A percentile compares a stretch with the other conserved stretches of the same genome.
phyloP scores from a whole-genome alignment of 2,329 filamentous ascomycete genomes.

The Aspergillus brunneoviolaceus region DNA sequence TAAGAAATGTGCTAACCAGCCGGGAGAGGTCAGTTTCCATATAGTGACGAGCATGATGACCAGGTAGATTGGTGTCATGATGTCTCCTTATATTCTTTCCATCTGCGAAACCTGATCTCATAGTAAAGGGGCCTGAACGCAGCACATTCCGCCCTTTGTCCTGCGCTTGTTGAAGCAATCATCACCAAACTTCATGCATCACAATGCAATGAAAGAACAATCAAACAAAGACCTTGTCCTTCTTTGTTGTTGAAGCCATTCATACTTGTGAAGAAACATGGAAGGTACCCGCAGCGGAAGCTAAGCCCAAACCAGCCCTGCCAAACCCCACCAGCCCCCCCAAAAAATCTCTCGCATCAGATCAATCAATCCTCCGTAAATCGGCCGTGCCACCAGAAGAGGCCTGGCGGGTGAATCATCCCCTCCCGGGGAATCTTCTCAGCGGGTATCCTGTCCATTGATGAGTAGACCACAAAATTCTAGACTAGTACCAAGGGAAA shows the following conservation, averaged over 20 bases:
- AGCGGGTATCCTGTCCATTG: too few species aligned
- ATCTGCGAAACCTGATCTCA: background rate
- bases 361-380: background rate
- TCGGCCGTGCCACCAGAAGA: too few species aligned
- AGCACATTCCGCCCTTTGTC: too few species aligned
- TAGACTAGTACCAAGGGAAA: too few species aligned
- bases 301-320: background rate
- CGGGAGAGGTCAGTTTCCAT: too few species aligned
- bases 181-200: background rate
- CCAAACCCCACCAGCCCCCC: background rate
- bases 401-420: too few species aligned
- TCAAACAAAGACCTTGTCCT: background rate
- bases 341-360: background rate
- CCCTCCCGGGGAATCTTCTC: too few species aligned
- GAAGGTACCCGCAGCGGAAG: background rate
- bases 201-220: background rate
- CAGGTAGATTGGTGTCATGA: background rate
- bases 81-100: background rate
- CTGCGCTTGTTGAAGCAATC: too few species aligned
- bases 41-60: background rate
- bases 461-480: too few species aligned
- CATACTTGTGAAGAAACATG: background rate
- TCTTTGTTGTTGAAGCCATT: background rate
- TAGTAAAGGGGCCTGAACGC: too few species aligned
- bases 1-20: too few species aligned